Evolutionary conservation across 108 stramenopile species (phyloP).

Genomic region (Ochromonas danica): DNA sequence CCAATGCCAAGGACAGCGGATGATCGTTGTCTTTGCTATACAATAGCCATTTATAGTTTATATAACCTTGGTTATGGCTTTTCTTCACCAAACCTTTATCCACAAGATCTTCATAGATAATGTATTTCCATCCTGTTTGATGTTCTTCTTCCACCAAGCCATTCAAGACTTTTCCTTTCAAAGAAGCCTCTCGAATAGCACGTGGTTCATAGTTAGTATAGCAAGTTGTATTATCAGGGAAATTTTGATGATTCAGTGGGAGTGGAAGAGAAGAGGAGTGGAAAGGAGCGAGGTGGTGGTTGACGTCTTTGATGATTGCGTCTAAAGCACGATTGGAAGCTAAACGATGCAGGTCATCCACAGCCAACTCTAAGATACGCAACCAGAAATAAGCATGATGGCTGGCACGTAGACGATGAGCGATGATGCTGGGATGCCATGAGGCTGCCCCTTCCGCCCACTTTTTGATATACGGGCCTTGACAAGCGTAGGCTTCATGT

Average conservation of each 20-base stretch:
- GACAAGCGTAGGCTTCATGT: slow-evolving; percentile 21
- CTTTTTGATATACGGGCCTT: slow-evolving; percentile 21
- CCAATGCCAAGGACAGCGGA: no score
- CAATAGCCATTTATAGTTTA: slow-evolving; percentile 2
- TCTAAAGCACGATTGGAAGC: background rate
- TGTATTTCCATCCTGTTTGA: background rate
- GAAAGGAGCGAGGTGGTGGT: background rate
- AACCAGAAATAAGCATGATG: slow-evolving; percentile 37
- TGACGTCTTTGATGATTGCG: background rate
- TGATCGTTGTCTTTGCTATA: no score
- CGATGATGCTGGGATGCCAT: slow-evolving; percentile 28
- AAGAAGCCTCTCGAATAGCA: background rate
- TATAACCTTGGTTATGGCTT: background rate
- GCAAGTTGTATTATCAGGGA: background rate
- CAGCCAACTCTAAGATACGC: background rate
- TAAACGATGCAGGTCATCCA: background rate
- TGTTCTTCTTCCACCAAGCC: background rate
- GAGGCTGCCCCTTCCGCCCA: slow-evolving; percentile 24
- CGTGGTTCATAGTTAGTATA: slow-evolving; percentile 18
- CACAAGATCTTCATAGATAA: slow-evolving; percentile 23
- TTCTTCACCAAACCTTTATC: background rate
- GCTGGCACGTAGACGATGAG: slow-evolving; percentile 22
- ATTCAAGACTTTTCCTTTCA: background rate
- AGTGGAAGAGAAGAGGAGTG: no score
- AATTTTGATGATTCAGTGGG: background rate